Evolutionary conservation across 1,284 basidiomycete genomes (phyloP), one percentile per base, ranked within the genome.

Genomic region (Rhodotorula sp.): DNA sequence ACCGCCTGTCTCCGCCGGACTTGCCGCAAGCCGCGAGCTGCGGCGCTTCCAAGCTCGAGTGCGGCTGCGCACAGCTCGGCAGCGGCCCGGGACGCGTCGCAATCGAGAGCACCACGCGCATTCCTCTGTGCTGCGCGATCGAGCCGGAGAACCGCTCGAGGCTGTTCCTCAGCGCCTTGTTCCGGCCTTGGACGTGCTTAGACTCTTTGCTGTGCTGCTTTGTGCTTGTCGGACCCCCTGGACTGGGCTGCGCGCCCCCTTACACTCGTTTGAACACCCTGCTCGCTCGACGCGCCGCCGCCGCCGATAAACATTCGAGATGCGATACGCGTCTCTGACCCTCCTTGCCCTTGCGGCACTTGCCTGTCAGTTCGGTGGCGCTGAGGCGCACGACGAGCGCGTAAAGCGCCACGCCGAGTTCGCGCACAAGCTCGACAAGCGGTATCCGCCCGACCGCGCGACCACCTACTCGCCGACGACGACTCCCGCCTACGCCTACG

Each of bases 371-470:
- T 13, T 34, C 19, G 41, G 16, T 1, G 12, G 41, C 7, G 19
- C 21, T 3, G 25, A 10, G 7, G 21, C 44, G 27, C 53, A 55
- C 19, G 19, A 61, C 19, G 34, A 12, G 52, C 44, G 14, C 41
- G 7, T n/a, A 25, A 44, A 14, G 50, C 50, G 16, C 44, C 57
- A 23, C 12, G 0, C 23, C 48, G 5, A 34, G 34, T 34, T 34
- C 34, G 23, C 27, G 16, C 44, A n/a, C 14, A 25, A 27, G 13
- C 41, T 67, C 48, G 46, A 50, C 17, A 67, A 67, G 61, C 60
- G 66, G 41, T 67, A 67, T 44, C 66, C 66, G n/a, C 66, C 66
- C 25, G 55, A 50, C n/a, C 60, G 60, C 19, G 66, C 56, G 25
- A 67, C 65, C 41, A 61, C 60, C 49, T 42, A 27, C 23, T 41